These are phyloP conservation scores for Flagelloscypha sp. DNA, from an alignment of 768 basidiomycete genomes.

Conservation along the genomic window DNA sequence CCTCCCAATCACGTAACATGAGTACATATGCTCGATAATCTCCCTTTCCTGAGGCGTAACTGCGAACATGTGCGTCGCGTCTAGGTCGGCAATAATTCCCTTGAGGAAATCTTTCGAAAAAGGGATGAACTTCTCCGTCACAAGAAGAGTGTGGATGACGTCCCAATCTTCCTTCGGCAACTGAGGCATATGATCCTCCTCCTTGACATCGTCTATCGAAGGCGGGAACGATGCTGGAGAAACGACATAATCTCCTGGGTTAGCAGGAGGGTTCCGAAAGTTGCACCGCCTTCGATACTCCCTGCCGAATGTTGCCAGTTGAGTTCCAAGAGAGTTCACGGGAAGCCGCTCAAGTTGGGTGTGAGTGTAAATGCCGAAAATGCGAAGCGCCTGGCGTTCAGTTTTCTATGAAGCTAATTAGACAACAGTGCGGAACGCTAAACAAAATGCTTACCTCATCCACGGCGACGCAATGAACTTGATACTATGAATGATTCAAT, in stretches of 20 bases:
- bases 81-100: conserved; percentile 10
- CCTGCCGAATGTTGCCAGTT: conserved; percentile 34
- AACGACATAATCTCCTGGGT: conserved; percentile 21
- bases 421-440: neutral
- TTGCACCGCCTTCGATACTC: conserved; percentile 37
- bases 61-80: conserved; percentile 12
- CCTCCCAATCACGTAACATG: conserved; percentile 38
- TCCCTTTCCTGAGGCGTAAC: conserved; percentile 23
- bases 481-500: conserved; percentile 28
- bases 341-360: conserved; percentile 34
- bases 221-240: conserved; percentile 25
- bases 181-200: conserved; percentile 12
- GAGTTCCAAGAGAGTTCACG: conserved; percentile 38
- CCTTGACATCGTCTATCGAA: neutral
- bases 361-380: conserved; percentile 46
- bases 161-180: conserved; percentile 11
- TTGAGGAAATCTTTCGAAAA: conserved; percentile 4
- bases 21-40: conserved; percentile 33
- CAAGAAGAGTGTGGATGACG: neutral
- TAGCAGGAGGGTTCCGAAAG: conserved; percentile 18
- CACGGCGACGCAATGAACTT: conserved; percentile 37
- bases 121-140: neutral
- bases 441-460: conserved; percentile 20
- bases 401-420: conserved; percentile 16
- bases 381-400: conserved; percentile 24